These are phyloP conservation scores for Penicillium hordei DNA, from an alignment of 2,329 filamentous ascomycete species.

Conservation along the genomic window DNA sequence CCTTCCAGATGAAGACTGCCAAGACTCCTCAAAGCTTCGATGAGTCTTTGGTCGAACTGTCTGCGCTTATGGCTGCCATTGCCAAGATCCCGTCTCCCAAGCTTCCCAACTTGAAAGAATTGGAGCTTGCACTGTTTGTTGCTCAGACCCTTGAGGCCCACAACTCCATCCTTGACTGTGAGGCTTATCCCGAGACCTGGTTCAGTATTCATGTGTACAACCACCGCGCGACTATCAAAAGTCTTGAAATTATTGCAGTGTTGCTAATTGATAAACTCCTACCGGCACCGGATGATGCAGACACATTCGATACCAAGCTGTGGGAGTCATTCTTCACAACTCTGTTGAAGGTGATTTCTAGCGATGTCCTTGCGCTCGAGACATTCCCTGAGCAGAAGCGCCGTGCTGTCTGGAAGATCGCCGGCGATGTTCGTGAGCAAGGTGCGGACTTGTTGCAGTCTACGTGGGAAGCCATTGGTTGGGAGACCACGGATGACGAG, in stretches of 20 bases:
- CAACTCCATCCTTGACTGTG: slow-evolving; percentile 83
- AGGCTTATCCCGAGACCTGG: slow-evolving; percentile 88
- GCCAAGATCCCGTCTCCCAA: slow-evolving; percentile 72
- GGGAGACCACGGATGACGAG: slow-evolving; percentile 85
- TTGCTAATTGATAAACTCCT: slow-evolving; percentile 81
- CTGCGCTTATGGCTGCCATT: slow-evolving; percentile 79
- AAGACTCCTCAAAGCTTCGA: slow-evolving; percentile 67
- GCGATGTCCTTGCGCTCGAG: slow-evolving; percentile 83
- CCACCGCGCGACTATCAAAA: slow-evolving; percentile 84
- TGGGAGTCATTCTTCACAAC: slow-evolving; percentile 95
- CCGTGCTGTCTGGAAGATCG: slow-evolving; percentile 97
- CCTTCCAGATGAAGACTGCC: slow-evolving; percentile 74
- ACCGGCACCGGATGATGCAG: slow-evolving; percentile 85
- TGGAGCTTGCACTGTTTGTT: slow-evolving; percentile 72
- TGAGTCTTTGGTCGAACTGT: slow-evolving; percentile 83
- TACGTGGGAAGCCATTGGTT: slow-evolving; percentile 94
- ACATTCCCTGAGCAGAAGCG: slow-evolving; percentile 97
- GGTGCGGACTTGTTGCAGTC: slow-evolving; percentile 81
- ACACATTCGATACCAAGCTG: slow-evolving; percentile 85
- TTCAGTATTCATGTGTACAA: slow-evolving; percentile 91
- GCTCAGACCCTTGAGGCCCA: slow-evolving; percentile 80
- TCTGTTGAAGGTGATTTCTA: slow-evolving; percentile 83
- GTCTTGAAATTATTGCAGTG: slow-evolving; percentile 75
- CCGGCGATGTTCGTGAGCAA: slow-evolving; percentile 88
- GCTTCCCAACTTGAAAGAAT: slow-evolving; percentile 73